These are phyloP conservation scores for Fusarium falciforme DNA, from an alignment of 2,329 filamentous ascomycete species.

Conservation along the genomic window DNA sequence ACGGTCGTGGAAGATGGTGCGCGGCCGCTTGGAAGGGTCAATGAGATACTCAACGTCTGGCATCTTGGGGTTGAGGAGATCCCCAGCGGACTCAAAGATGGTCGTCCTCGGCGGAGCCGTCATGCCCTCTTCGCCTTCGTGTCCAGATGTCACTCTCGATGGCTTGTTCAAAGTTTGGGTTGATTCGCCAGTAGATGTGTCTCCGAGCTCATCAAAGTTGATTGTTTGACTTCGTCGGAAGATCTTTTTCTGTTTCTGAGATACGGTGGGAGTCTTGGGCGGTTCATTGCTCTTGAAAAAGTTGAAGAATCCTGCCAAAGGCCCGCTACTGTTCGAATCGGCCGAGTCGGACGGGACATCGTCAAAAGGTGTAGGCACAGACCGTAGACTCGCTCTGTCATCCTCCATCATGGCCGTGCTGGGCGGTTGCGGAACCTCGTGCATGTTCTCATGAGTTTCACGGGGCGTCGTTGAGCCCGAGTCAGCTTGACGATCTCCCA, in stretches of 20 bases:
- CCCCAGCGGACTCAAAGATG: constrained; percentile 94
- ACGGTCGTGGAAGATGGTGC: constrained; percentile 96
- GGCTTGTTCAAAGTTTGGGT: constrained; percentile 25
- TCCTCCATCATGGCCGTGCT: constrained; percentile 75
- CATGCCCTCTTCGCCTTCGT: constrained; percentile 61
- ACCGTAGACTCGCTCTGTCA: constrained; percentile 67
- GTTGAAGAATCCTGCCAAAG: constrained; percentile 74
- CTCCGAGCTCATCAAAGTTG: constrained; percentile 29
- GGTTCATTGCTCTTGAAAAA: constrained; percentile 75
- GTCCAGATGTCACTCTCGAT: constrained; percentile 61
- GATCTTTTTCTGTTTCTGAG: constrained; percentile 74
- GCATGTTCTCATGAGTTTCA: constrained; percentile 51
- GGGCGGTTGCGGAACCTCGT: constrained; percentile 77
- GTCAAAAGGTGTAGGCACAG: constrained; percentile 51
- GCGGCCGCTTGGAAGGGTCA: constrained; percentile 82
- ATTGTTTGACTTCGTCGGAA: constrained; percentile 84
- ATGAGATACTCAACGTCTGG: constrained; percentile 85
- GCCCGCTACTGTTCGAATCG: constrained; percentile 54
- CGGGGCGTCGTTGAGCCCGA: constrained; percentile 51
- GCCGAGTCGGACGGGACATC: constrained; percentile 43
- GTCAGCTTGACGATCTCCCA: constrained; percentile 47
- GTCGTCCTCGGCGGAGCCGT: constrained; percentile 88
- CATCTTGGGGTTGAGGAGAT: constrained; percentile 89
- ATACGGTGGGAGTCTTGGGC: constrained; percentile 60
- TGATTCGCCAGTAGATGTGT: constrained; percentile 8